Evolutionary conservation across 2,329 filamentous ascomycete species (phyloP).

Genomic region (Ophiostoma triangulosporum): DNA sequence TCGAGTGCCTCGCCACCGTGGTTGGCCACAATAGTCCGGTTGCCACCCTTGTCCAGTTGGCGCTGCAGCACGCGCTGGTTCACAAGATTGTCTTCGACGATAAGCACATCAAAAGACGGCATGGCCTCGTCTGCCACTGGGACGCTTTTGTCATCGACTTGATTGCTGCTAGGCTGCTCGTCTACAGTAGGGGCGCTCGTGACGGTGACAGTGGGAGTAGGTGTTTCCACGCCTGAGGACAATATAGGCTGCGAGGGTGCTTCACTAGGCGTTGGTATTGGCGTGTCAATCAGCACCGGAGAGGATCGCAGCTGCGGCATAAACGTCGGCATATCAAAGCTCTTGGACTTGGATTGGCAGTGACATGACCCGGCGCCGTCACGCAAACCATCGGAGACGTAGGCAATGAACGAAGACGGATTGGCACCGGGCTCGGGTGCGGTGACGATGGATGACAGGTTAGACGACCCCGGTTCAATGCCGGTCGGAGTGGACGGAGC

Average conservation of each 20-base stretch:
- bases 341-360: neutral
- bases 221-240: too few species aligned
- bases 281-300: constrained; percentile 1
- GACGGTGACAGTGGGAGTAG: neutral
- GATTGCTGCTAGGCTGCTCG: neutral
- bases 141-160: neutral
- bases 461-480: constrained; percentile 4
- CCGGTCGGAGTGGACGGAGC: constrained; percentile 8
- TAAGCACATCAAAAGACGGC: constrained; percentile 40
- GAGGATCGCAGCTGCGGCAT: neutral
- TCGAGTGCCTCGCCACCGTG: constrained; percentile 51
- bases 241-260: neutral
- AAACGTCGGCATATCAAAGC: neutral
- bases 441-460: constrained; percentile 20
- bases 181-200: neutral
- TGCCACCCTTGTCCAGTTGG: constrained; percentile 46
- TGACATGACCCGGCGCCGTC: neutral
- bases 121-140: constrained; percentile 9
- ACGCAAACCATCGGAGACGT: neutral
- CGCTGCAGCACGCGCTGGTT: constrained; percentile 52
- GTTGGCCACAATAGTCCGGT: constrained; percentile 48
- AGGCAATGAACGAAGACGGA: constrained; percentile 1
- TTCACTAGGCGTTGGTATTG: neutral
- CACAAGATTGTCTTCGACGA: constrained; percentile 55
- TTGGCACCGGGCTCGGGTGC: constrained; percentile 12